Evolutionary conservation across 2,329 filamentous ascomycete species (phyloP), one percentile per base, ranked within the genome.

Genomic region (Beauveria sp.): DNA sequence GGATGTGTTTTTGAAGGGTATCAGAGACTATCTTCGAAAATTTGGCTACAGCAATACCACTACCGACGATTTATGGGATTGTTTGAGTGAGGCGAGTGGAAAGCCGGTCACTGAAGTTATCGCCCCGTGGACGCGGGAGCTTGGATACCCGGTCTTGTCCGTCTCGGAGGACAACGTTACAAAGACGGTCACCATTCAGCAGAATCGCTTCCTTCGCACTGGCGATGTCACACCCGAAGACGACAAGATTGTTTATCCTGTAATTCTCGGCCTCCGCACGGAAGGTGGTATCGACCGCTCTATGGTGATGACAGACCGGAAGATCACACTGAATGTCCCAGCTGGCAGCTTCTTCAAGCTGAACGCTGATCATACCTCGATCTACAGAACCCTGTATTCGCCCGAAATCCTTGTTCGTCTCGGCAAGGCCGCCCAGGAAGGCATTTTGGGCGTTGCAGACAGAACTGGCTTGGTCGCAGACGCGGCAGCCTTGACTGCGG

Each of bases 61-160:
- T 71, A 97, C 93, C 1, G 84, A 88, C 56, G 92, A 97, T 69
- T 81, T 97, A 24, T 97, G 93, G 93, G 85, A 89, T 62, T 90
- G 92, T 37, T 81, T 97, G 52, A 89, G 87, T 63, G 87, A 92
- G 64, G 92, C 91, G 20, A 96, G 92, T 70, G 92, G 92, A 63
- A 96, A 97, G 77, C 88, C 92, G 56, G 88, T 97, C 16, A 86
- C 91, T 69, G 84, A 90, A 64, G 88, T 96, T 61, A 97, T 97
- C 86, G 88, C 92, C 59, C 91, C 93, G 66, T 97, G 93, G 93
- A 97, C 93, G 55, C 97, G 96, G 82, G 89, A 96, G 69, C 89
- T 97, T 61, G 93, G 93, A 59, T 97, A 89, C 76, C 93, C 93
- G 0, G 92, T 97, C 37, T 83, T 97, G 50, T 89, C 89, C 9